Evolutionary conservation across 2,329 filamentous ascomycete species (phyloP).

Genomic region (Aspergillus jensenii): DNA sequence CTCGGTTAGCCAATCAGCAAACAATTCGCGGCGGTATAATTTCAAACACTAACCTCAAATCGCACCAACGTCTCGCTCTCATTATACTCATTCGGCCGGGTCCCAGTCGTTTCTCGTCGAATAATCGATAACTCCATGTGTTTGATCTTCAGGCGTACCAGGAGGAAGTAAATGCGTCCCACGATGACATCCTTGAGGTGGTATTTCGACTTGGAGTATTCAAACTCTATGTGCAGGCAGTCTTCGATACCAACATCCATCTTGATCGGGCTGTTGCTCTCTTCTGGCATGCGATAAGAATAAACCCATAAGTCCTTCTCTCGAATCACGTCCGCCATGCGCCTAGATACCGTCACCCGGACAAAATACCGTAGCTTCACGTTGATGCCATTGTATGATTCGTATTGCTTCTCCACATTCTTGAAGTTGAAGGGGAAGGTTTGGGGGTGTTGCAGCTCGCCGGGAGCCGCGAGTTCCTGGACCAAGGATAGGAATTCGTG

Average conservation of each 20-base stretch:
- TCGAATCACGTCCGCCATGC: slow-evolving; percentile 96
- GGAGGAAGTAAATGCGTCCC: slow-evolving; percentile 94
- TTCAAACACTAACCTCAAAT: slow-evolving; percentile 70
- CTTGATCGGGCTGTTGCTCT: slow-evolving; percentile 98
- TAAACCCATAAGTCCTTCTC: slow-evolving; percentile 99
- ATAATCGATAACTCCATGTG: slow-evolving; percentile 99
- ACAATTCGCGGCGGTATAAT: slow-evolving; percentile 3
- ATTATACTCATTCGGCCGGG: slow-evolving; percentile 97
- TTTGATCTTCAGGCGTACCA: slow-evolving; percentile 98
- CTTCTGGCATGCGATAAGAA: slow-evolving; percentile 94
- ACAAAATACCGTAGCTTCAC: slow-evolving; percentile 99
- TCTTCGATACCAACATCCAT: slow-evolving; percentile 99
- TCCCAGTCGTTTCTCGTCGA: slow-evolving; percentile 90
- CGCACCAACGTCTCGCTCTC: slow-evolving; percentile 97
- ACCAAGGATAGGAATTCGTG: slow-evolving; percentile 98
- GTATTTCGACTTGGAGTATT: slow-evolving; percentile 99
- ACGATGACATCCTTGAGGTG: slow-evolving; percentile 99
- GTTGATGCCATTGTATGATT: slow-evolving; percentile 99
- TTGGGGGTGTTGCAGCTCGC: slow-evolving; percentile 97
- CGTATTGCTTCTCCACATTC: slow-evolving; percentile 99
- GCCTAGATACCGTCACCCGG: slow-evolving; percentile 89
- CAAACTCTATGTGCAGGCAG: slow-evolving; percentile 98
- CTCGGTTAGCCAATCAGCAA: slow-evolving; percentile 12
- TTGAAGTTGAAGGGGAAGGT: slow-evolving; percentile 99
- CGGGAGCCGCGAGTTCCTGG: slow-evolving; percentile 93